Conservation (phyloP, 1,284 basidiomycete genomes). For the Microbotryomycetes sp. region DNA sequence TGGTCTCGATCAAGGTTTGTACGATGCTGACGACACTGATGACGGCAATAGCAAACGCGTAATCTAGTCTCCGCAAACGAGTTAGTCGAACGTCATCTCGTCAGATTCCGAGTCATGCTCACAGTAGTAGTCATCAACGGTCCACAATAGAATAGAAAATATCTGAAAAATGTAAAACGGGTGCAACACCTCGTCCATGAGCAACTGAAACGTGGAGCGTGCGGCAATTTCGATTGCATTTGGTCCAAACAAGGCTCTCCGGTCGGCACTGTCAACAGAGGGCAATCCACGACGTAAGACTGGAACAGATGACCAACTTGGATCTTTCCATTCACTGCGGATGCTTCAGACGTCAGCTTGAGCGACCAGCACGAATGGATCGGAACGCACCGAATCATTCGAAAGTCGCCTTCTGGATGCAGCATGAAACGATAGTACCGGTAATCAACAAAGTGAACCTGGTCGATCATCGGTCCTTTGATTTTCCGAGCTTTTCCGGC, state of each 20-base stretch:
- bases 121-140: constrained; percentile 63
- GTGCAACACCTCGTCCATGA: constrained; percentile 92
- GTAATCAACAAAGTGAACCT: constrained; percentile 49
- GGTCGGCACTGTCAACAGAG: constrained; percentile 55
- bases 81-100: constrained; percentile 2
- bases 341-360: neutral
- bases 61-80: constrained; percentile 57
- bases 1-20: constrained; percentile 87
- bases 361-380: constrained; percentile 7
- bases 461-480: constrained; percentile 36
- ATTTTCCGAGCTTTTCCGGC: constrained; percentile 11
- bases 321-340: constrained; percentile 84
- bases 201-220: constrained; percentile 70
- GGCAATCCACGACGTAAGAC: constrained; percentile 61
- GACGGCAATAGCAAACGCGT: constrained; percentile 92
- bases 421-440: constrained; percentile 87
- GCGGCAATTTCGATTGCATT: constrained; percentile 90
- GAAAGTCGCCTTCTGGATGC: constrained; percentile 78
- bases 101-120: neutral
- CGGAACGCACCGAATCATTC: constrained; percentile 61
- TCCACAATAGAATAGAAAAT: constrained; percentile 90
- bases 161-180: constrained; percentile 99
- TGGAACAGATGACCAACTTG: constrained; percentile 60
- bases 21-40: constrained; percentile 82
- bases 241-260: constrained; percentile 67